Percentiles rank a stretch among this genome's conserved stretches.
phyloP scores from a whole-genome alignment of 352 stramenopile species.

The Globisporangium sylvaticum region DNA sequence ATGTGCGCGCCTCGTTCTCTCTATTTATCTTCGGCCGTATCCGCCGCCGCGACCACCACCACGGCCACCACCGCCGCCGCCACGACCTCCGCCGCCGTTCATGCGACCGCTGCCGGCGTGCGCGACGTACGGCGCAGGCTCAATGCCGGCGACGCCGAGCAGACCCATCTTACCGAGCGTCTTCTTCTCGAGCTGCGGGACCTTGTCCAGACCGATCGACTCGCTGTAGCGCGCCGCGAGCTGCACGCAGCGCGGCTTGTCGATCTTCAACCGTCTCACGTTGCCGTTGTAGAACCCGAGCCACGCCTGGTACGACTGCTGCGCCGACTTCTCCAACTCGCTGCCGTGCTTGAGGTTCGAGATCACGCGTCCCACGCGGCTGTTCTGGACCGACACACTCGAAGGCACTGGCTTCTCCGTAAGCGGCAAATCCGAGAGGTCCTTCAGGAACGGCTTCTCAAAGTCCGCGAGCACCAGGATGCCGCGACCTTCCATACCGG shows the following conservation, averaged over 20 bases:
- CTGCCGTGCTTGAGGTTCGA: slow-evolving; percentile 38
- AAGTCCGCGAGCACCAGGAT: slow-evolving; percentile 85
- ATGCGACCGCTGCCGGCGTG: slow-evolving; percentile 22
- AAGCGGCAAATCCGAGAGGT: slow-evolving; percentile 72
- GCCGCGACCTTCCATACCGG: slow-evolving; percentile 82
- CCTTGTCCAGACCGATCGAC: slow-evolving; percentile 53
- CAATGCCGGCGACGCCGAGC: slow-evolving; percentile 69
- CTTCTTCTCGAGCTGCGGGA: slow-evolving; percentile 84
- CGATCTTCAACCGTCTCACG: slow-evolving; percentile 36
- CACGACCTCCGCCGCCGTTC: slow-evolving; percentile 10
- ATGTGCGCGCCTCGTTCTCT: not conserved
- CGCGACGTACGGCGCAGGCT: slow-evolving; percentile 35
- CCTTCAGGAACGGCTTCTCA: slow-evolving; percentile 67
- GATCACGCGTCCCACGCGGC: slow-evolving; percentile 21
- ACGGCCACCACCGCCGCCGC: slow-evolving; percentile 6
- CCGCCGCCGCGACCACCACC: slow-evolving; percentile 13
- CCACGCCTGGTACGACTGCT: slow-evolving; percentile 92
- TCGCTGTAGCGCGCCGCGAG: slow-evolving; percentile 64
- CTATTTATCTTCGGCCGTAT: slow-evolving; percentile 7
- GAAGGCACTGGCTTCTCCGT: slow-evolving; percentile 4
- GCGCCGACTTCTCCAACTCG: slow-evolving; percentile 72
- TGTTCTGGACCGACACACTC: slow-evolving; percentile 3
- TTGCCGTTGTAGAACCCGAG: slow-evolving; percentile 89
- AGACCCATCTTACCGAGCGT: slow-evolving; percentile 86
- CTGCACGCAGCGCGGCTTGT: slow-evolving; percentile 55